Conservation (phyloP, 805 yeast species). For the Torulaspora franciscae region DNA sequence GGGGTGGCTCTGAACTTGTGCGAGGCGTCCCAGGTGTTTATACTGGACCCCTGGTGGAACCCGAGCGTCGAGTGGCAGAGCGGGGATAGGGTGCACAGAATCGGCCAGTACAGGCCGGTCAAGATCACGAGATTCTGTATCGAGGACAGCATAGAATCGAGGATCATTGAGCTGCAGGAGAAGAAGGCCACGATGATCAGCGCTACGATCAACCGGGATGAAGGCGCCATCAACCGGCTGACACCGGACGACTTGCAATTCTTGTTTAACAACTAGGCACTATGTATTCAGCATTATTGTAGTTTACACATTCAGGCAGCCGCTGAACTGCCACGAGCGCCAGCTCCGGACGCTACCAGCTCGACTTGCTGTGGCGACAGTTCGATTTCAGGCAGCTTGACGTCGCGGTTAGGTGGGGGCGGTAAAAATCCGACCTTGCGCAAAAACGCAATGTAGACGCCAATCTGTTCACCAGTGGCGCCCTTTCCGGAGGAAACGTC, state of each 20-base stretch:
- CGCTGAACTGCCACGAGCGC: slow-evolving; percentile 69
- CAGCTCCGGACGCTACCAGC: slow-evolving; percentile 60
- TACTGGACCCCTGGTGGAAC: slow-evolving; percentile 99
- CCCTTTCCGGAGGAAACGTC: slow-evolving; percentile 73
- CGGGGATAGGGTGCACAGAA: slow-evolving; percentile 96
- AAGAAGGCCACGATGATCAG: slow-evolving; percentile 97
- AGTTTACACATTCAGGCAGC: slow-evolving; percentile 4
- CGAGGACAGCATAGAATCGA: slow-evolving; percentile 94
- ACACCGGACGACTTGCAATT: slow-evolving; percentile 95
- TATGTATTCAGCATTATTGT: too few species aligned
- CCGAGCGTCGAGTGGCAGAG: slow-evolving; percentile 98
- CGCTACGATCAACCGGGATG: slow-evolving; percentile 92
- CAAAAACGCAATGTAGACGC: slow-evolving; percentile 75
- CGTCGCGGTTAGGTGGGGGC: slow-evolving; percentile 46
- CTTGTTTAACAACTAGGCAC: slow-evolving; percentile 81
- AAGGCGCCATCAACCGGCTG: slow-evolving; percentile 78
- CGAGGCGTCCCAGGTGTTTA: slow-evolving; percentile 94
- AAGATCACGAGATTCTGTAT: slow-evolving; percentile 87
- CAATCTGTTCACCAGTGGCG: slow-evolving; percentile 60
- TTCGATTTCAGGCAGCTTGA: slow-evolving; percentile 50
- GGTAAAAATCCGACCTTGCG: slow-evolving; percentile 76
- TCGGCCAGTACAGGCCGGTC: slow-evolving; percentile 93
- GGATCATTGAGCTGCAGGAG: slow-evolving; percentile 92
- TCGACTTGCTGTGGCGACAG: slow-evolving; percentile 54
- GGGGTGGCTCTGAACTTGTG: slow-evolving; percentile 96